Evolutionary conservation across 306 rosid species (phyloP).

Genomic region (Hippophae gyantsensis): DNA sequence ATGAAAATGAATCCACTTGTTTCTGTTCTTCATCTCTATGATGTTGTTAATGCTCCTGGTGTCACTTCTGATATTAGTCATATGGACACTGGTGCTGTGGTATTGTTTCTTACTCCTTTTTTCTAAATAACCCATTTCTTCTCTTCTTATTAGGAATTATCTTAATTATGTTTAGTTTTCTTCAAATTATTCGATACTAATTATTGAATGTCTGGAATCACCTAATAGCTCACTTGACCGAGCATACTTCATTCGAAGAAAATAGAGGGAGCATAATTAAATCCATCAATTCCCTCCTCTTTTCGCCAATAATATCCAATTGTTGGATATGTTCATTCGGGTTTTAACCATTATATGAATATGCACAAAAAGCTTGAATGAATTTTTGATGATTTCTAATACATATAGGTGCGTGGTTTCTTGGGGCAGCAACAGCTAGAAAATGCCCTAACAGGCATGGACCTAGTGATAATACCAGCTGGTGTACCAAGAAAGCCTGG

Average conservation of each 20-base stretch:
- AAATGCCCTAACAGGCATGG: constrained; percentile 77
- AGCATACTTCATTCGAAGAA: too few species aligned
- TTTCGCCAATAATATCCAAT: too few species aligned
- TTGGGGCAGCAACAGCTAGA: constrained; percentile 81
- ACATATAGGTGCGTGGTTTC: constrained; percentile 70
- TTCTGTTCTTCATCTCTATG: constrained; percentile 93
- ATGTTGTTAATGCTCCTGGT: constrained; percentile 89
- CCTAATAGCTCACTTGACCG: too few species aligned
- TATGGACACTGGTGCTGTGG: constrained; percentile 98
- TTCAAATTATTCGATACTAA: neutral
- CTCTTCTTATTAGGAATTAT: too few species aligned
- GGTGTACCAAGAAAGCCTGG: constrained; percentile 97
- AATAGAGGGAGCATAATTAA: too few species aligned
- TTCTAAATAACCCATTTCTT: too few species aligned
- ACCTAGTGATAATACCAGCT: constrained; percentile 81
- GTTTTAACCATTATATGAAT: too few species aligned
- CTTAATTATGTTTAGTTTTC: neutral
- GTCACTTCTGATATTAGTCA: constrained; percentile 95
- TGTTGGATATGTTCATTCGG: too few species aligned
- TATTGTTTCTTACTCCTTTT: constrained; percentile 17
- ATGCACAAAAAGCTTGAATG: too few species aligned
- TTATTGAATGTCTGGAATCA: too few species aligned
- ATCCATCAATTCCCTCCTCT: too few species aligned
- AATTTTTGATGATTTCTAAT: too few species aligned
- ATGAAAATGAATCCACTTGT: constrained; percentile 93